These are phyloP conservation scores for Venturia nashicola DNA, from an alignment of 2,329 filamentous ascomycete genomes.

Conservation along the genomic window DNA sequence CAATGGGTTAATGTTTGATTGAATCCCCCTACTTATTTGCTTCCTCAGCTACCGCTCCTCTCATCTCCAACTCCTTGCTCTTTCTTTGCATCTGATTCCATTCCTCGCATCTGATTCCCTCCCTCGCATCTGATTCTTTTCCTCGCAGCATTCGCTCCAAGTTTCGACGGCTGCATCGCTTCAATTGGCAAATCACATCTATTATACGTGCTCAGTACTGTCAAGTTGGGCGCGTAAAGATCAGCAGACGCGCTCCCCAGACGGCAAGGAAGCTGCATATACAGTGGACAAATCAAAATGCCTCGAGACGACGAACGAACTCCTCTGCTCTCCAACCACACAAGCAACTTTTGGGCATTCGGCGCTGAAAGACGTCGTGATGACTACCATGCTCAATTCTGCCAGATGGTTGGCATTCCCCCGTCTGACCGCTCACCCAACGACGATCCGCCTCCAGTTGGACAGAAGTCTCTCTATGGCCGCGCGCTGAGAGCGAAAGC, in stretches of 20 bases:
- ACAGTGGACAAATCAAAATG: neutral
- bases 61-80: neutral
- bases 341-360: slow-evolving; percentile 7
- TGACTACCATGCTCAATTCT: slow-evolving; percentile 23
- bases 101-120: too few species aligned
- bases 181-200: neutral
- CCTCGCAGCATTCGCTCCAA: neutral
- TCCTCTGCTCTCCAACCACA: slow-evolving; percentile 1
- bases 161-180: neutral
- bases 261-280: neutral
- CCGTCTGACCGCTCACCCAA: slow-evolving; percentile 19
- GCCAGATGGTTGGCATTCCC: slow-evolving; percentile 23
- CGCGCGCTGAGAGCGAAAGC: slow-evolving; percentile 21
- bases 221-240: neutral
- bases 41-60: neutral
- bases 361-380: neutral
- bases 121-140: neutral
- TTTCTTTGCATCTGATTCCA: neutral
- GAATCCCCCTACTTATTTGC: neutral
- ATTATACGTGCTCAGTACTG: neutral
- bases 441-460: slow-evolving; percentile 13
- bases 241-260: neutral
- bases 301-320: slow-evolving; percentile 5
- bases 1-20: neutral
- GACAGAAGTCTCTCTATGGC: slow-evolving; percentile 23